A percentile compares a stretch with the other conserved stretches of the same genome.
Conservation (phyloP, 306 rosid species). For the Rosa multiflora region DNA sequence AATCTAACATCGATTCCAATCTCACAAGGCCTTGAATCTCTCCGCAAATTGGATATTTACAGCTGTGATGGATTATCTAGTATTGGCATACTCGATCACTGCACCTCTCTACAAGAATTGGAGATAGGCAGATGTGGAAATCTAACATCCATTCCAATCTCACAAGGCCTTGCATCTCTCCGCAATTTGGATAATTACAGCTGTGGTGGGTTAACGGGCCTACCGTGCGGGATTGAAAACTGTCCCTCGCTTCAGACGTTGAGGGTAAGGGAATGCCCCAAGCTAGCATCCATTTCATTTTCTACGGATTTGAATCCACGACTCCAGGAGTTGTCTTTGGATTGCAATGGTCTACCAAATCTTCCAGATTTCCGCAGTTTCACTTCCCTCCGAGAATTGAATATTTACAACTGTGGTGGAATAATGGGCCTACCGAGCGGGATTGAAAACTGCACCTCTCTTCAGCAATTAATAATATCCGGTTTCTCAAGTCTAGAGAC, state of each 20-base stretch:
- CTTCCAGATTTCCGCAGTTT: not conserved
- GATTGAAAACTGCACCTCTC: not conserved
- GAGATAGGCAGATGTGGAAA: not conserved
- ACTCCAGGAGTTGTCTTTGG: not conserved
- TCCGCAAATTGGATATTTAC: accelerated
- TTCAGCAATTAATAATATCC: accelerated
- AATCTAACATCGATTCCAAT: not conserved
- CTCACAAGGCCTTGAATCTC: no score
- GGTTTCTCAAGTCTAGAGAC: accelerated
- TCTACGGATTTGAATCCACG: no score
- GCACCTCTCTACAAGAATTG: not conserved
- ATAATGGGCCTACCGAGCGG: no score
- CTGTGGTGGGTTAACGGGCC: not conserved
- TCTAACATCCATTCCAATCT: not conserved
- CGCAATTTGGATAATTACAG: not conserved
- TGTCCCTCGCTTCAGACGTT: not conserved
- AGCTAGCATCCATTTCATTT: no score
- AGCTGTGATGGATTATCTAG: not conserved
- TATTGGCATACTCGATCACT: not conserved
- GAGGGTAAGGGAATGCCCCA: no score
- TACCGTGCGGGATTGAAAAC: not conserved
- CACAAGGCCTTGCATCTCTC: not conserved
- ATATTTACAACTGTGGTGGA: not conserved
- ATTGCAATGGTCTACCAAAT: not conserved
- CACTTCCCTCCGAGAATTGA: not conserved